Base-by-base conservation (phyloP, 768 basidiomycete species). In the Lactarius sp. region DNA sequence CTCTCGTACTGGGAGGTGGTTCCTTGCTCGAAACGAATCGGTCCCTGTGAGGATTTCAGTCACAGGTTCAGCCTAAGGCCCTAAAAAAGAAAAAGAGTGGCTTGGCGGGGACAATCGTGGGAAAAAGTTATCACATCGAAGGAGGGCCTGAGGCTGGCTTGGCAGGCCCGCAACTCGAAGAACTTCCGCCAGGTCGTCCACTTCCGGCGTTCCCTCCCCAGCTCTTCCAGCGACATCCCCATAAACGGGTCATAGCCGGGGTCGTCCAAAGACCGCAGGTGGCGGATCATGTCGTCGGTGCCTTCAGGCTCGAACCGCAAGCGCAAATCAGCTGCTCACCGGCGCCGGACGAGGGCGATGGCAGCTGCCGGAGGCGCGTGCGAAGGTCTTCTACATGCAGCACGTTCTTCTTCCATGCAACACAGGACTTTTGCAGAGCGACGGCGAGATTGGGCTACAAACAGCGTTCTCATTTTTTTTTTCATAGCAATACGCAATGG, bases 211-310 rank as follows among this genome's bases (percentile, higher is more conserved):
- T 31, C 55, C 12, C n/a, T 56, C 13, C 22, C 55, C 42, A 46
- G 36, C 18, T 33, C 56, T 34, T 56, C 56, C 12, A 56, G 44
- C 9, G 56, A 56, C 56, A 56, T 56, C 9, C 44, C 53, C 16
- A 20, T 16, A 27, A 54, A 54, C 13, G 53, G 53, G 13, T 56
- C 56, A 16, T 44, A 44, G 1, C 41, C 42, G 8, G 41, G 13
- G 16, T 34, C 31, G 14, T 56, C 56, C 8, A 56, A 18, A 12
- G 16, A 14, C 41, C 2, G 22, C 22, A 27, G 22, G 22, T 27
- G 22, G 22, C 22, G 22, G 22, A 2, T 27, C 22, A 27, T 27
- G 22, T 27, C 2, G 22, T 27, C 22, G 22, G 22, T 27, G 22
- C 22, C 22, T 27, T 27, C 22, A 27, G 22, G 22, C 22, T 2